A percentile compares a stretch with the other conserved stretches of the same genome.
Conservation (phyloP, 2,329 filamentous ascomycete genomes). For the Scedosporium apiospermum region DNA sequence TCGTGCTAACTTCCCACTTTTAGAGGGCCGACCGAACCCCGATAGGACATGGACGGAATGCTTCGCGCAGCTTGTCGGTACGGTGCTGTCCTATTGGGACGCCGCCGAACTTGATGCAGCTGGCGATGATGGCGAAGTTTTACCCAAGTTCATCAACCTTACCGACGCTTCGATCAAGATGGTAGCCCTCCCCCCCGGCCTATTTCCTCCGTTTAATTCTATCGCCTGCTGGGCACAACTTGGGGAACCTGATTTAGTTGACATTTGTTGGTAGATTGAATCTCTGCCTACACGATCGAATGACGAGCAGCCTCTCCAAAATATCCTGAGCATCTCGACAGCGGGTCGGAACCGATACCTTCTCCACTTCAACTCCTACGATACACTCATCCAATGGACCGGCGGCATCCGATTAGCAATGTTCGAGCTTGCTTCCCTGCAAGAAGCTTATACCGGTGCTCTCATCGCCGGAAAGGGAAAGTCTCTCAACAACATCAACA, state of each 20-base stretch:
- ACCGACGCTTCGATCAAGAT: constrained; percentile 98
- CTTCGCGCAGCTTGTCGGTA: constrained; percentile 93
- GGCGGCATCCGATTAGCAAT: constrained; percentile 87
- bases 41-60: constrained; percentile 93
- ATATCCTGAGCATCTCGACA: constrained; percentile 91
- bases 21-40: constrained; percentile 76
- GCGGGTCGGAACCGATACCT: constrained; percentile 93
- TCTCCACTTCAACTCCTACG: constrained; percentile 89
- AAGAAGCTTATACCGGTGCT: constrained; percentile 94
- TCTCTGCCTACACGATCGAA: constrained; percentile 74
- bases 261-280: constrained; percentile 52
- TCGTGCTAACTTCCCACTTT: constrained; percentile 10
- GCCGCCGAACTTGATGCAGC: constrained; percentile 83
- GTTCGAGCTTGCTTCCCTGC: constrained; percentile 85
- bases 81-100: constrained; percentile 92
- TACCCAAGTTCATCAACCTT: constrained; percentile 90
- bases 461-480: constrained; percentile 93
- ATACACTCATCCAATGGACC: constrained; percentile 92
- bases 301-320: constrained; percentile 74
- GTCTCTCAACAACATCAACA: constrained; percentile 75
- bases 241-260: too few species aligned
- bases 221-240: too few species aligned
- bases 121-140: constrained; percentile 72
- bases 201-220: not conserved
- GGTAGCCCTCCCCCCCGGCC: constrained; percentile 42